These are phyloP conservation scores for Durusdinium trenchii DNA, from an alignment of 73 alveolate genomes.

Conservation along the genomic window DNA sequence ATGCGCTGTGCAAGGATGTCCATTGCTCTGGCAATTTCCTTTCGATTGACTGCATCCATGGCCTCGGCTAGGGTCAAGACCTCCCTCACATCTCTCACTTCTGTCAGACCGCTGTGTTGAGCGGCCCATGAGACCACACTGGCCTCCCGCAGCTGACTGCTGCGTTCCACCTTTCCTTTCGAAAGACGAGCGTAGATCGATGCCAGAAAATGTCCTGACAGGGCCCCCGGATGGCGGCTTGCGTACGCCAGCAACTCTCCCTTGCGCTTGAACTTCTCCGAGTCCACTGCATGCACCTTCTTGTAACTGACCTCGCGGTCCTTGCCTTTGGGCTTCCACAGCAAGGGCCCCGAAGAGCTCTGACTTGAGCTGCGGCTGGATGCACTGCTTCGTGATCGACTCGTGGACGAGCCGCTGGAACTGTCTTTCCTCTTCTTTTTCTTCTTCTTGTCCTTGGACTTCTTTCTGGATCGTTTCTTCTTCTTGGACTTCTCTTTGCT, in stretches of 20 bases:
- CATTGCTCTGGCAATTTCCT: slow-evolving; percentile 37
- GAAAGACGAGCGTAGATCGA: neutral
- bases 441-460: neutral
- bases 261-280: slow-evolving; percentile 28
- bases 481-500: neutral
- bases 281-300: slow-evolving; percentile 4
- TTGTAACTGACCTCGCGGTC: neutral
- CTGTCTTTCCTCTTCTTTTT: neutral
- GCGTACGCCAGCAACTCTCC: slow-evolving; percentile 73
- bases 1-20: slow-evolving; percentile 36
- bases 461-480: neutral
- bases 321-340: neutral
- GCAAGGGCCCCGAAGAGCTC: neutral
- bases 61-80: slow-evolving; percentile 18
- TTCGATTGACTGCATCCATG: slow-evolving; percentile 35
- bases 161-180: neutral
- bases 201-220: slow-evolving; percentile 49
- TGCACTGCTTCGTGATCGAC: neutral
- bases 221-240: slow-evolving; percentile 18
- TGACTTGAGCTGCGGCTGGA: neutral
- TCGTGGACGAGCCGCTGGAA: neutral
- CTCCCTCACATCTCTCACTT: neutral
- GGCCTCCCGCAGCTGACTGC: slow-evolving; percentile 55
- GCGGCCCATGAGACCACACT: slow-evolving; percentile 39
- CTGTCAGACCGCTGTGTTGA: neutral